These are phyloP conservation scores for Penicillium griseofulvum DNA, from an alignment of 2,329 filamentous ascomycete genomes.

Conservation along the genomic window DNA sequence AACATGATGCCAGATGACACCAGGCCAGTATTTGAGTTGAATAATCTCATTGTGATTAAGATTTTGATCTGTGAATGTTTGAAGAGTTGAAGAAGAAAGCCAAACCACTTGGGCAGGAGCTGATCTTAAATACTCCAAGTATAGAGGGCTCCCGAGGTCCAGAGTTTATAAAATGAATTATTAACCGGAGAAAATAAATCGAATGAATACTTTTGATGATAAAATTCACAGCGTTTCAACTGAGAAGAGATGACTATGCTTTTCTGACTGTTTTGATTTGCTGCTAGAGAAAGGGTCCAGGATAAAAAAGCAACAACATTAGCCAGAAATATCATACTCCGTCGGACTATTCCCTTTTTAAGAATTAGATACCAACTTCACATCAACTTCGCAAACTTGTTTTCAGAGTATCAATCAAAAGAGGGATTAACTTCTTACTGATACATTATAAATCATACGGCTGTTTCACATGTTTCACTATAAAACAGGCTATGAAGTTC, in stretches of 20 bases:
- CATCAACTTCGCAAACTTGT: background rate
- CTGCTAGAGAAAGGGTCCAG: background rate
- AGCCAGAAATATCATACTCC: background rate
- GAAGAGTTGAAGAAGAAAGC: background rate
- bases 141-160: too few species aligned
- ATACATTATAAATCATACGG: background rate
- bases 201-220: background rate
- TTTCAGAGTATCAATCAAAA: background rate
- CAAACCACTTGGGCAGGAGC: background rate
- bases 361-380: background rate
- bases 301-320: background rate
- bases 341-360: background rate
- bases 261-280: background rate
- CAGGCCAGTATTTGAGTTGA: background rate
- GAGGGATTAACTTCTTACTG: background rate
- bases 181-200: background rate
- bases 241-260: background rate
- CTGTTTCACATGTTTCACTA: slow-evolving; percentile 1
- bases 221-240: background rate
- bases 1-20: background rate
- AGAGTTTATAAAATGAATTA: background rate
- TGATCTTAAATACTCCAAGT: background rate
- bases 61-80: background rate
- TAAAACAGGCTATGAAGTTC: background rate
- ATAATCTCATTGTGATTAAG: background rate